A percentile compares a stretch with the other conserved stretches of the same genome.
Evolutionary conservation across 139 green algal genomes (phyloP).

Genomic region (Ostreobium quekettii): DNA sequence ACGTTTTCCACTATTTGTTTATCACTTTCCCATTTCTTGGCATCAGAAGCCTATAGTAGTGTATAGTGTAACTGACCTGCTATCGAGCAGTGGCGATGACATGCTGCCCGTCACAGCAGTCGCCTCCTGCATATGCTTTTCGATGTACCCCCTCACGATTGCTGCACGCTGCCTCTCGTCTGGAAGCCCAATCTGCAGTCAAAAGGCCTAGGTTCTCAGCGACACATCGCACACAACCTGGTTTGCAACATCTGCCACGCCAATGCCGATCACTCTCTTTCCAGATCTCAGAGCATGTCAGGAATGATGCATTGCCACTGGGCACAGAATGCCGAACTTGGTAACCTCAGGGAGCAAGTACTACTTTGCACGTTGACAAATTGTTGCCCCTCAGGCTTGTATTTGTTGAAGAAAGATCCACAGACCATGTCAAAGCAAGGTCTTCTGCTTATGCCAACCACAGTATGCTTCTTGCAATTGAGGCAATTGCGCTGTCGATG

Average conservation of each 20-base stretch:
- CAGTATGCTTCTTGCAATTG: background rate
- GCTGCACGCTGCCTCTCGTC: background rate
- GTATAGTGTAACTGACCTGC: background rate
- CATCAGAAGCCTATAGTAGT: too few relatives aligned
- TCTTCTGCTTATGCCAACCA: background rate
- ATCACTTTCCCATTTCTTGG: too few relatives aligned
- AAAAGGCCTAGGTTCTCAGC: background rate
- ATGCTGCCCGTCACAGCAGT: background rate
- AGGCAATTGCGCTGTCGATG: background rate
- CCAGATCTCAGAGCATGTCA: background rate
- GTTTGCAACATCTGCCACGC: background rate
- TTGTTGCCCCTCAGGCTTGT: too few relatives aligned
- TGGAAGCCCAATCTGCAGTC: slow-evolving; percentile 14
- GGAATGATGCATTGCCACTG: too few relatives aligned
- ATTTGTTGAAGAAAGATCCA: too few relatives aligned
- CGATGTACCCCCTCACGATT: slow-evolving; percentile 6
- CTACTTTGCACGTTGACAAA: too few relatives aligned
- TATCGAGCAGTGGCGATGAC: background rate
- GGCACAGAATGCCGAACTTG: too few relatives aligned
- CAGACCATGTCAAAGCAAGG: too few relatives aligned
- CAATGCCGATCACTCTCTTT: background rate
- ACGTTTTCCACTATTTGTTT: too few relatives aligned
- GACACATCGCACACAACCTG: background rate
- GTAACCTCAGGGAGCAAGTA: too few relatives aligned
- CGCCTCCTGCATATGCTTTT: slow-evolving; percentile 9